Conservation (phyloP, 2,329 filamentous ascomycete genomes). For the Fusarium subglutinans region DNA sequence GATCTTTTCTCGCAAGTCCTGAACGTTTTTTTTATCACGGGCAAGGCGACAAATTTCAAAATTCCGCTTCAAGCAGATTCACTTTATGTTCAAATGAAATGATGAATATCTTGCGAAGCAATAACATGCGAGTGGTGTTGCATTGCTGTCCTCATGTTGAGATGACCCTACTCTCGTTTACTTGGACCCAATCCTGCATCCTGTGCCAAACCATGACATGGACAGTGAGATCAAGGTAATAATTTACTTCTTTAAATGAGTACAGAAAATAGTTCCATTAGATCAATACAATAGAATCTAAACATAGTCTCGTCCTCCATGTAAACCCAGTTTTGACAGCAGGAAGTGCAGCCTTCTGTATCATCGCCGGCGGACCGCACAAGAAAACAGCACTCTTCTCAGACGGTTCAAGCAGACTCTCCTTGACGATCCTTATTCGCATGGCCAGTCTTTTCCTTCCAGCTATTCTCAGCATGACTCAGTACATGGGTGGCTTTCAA, state of each 20-base stretch:
- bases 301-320: background rate
- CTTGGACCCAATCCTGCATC: background rate
- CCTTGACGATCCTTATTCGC: background rate
- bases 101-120: background rate
- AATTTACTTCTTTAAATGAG: rapidly evolving
- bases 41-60: background rate
- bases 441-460: background rate
- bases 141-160: background rate
- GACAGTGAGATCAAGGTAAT: rapidly evolving
- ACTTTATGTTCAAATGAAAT: rapidly evolving
- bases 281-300: background rate
- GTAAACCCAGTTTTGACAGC: background rate
- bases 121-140: no score
- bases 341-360: background rate
- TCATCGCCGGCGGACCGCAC: background rate
- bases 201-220: no score
- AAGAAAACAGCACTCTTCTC: background rate
- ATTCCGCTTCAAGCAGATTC: rapidly evolving
- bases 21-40: no score
- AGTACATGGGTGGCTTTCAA: background rate
- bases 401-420: background rate
- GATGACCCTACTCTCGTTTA: background rate
- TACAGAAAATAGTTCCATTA: background rate
- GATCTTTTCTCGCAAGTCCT: background rate
- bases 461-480: background rate